phyloP scores from a whole-genome alignment of 2,329 filamentous ascomycete species.

The Hansfordia pulvinata region DNA sequence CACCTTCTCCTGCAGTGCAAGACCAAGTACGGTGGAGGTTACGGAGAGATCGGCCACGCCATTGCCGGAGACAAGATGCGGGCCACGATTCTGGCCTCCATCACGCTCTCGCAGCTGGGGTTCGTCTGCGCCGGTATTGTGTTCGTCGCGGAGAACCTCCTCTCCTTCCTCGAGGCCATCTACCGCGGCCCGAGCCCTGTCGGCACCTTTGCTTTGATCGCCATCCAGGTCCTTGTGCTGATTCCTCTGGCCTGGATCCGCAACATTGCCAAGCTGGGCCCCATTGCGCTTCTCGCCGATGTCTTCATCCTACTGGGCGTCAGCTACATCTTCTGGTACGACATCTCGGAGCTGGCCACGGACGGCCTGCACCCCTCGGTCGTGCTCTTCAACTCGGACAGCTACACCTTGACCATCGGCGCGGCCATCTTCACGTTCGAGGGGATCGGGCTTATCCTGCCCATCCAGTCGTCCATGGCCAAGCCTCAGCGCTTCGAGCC shows the following conservation, averaged over 20 bases:
- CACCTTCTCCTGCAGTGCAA: conserved; percentile 58
- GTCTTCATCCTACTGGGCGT: conserved; percentile 59
- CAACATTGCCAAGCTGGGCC: conserved; percentile 62
- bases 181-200: conserved; percentile 32
- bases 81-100: conserved; percentile 52
- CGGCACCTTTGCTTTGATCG: conserved; percentile 46
- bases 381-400: conserved; percentile 54
- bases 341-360: conserved; percentile 40
- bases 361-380: conserved; percentile 47
- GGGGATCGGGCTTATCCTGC: conserved; percentile 63
- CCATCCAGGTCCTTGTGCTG: conserved; percentile 49
- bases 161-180: conserved; percentile 53
- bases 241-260: conserved; percentile 57
- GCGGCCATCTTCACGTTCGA: conserved; percentile 69
- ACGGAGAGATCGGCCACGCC: conserved; percentile 58
- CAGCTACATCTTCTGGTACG: conserved; percentile 61
- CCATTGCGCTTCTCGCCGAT: conserved; percentile 55
- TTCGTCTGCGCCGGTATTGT: conserved; percentile 70
- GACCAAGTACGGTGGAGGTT: conserved; percentile 50
- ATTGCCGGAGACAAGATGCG: conserved; percentile 53
- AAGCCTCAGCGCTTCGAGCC: conserved; percentile 52
- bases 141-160: conserved; percentile 63
- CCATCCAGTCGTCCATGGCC: conserved; percentile 65
- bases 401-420: conserved; percentile 59
- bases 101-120: conserved; percentile 62